Base-by-base conservation (phyloP, 805 yeast genomes). In the Candida adriatica region DNA sequence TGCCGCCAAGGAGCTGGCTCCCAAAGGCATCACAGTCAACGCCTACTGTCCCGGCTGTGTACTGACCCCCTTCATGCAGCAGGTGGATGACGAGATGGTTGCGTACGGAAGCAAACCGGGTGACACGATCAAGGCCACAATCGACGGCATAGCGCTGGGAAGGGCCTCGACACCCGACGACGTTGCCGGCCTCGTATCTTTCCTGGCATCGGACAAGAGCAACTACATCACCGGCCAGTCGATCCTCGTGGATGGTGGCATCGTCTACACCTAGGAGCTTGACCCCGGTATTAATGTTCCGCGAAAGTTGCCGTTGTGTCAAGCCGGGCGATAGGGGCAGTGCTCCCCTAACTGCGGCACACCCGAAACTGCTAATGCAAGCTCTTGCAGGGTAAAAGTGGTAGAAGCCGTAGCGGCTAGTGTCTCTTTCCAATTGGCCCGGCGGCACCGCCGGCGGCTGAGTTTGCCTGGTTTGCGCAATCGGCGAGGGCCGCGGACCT, bases 11-110 rank as follows among this genome's bases (percentile, higher is more conserved):
- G 67, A 62, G 37, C 45, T 53, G 34, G 63, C 63, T 0, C 31
- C 45, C 6, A 31, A 55, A 16, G 51, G 56, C 22, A 56, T 62
- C 29, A 53, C 61, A 13, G 59, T 61, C 13, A 62, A 62, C 37
- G 45, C 55, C 3, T 55, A 59, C 35, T 56, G 58, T 36, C 66
- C 66, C n/a, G 67, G 64, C 18, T 53, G 53, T 33, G 61, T 59
- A 10, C 38, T 50, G 16, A 61, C 67, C 2, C 56, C 58, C 32
- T 49, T 62, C 53, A 45, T 55, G 48, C 55, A 51, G 26, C 34
- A 42, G 22, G 46, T 55, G 27, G 58, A 52, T 37, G 33, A 35
- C 11, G 31, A 42, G 33, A 25, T 49, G 31, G 39, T 45, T 22
- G 43, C 36, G 29, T 16, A 42, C 17, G 33, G 58, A 21, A 46